phyloP scores from a whole-genome alignment of 2,329 filamentous ascomycete genomes.

The Fusarium keratoplasticum region DNA sequence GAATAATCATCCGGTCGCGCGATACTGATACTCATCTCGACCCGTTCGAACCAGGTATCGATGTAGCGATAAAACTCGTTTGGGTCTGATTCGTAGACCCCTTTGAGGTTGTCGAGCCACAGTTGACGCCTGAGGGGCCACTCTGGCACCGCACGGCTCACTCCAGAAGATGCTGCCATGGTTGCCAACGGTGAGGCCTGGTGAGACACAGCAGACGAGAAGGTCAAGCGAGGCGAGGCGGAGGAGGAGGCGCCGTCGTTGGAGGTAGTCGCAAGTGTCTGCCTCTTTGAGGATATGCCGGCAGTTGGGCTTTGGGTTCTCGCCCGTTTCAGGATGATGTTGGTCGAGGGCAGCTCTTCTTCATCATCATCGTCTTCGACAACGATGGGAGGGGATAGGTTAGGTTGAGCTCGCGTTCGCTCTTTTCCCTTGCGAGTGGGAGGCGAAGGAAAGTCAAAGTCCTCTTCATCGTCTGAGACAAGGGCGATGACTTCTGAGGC shows the following conservation, averaged over 20 bases:
- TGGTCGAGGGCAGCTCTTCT: background rate
- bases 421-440: background rate
- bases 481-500: background rate
- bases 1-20: background rate
- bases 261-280: background rate
- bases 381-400: background rate
- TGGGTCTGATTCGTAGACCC: background rate
- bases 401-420: background rate
- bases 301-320: background rate
- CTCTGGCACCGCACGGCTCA: too few species aligned
- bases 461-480: background rate
- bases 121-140: too few species aligned
- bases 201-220: background rate
- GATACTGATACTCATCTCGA: background rate
- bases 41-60: background rate
- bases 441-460: background rate
- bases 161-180: too few species aligned
- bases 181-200: background rate
- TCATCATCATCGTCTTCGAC: background rate
- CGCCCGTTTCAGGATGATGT: background rate
- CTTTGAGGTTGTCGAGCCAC: background rate
- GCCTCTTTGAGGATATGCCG: background rate
- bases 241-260: background rate
- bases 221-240: background rate
- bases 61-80: background rate